Percentiles rank a stretch among this genome's conserved stretches.
Evolutionary conservation across 306 rosid genomes (phyloP).

Genomic region (Corylus americana): DNA sequence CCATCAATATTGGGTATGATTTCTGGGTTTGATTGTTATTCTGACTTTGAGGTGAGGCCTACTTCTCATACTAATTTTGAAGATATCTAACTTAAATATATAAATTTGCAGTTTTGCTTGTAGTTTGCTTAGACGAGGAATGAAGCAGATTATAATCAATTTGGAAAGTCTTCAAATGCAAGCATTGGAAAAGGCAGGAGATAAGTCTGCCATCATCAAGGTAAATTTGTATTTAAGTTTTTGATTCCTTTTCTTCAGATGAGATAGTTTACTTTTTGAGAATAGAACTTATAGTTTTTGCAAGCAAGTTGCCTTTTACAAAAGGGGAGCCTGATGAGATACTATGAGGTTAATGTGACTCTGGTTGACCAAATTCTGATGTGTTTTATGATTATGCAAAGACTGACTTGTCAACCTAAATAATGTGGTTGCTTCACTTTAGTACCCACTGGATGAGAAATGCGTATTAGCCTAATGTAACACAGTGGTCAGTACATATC

Average conservation of each 20-base stretch:
- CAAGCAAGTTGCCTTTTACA: conserved; percentile 10
- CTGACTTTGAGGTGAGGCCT: conserved; percentile 17
- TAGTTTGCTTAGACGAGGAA: conserved; percentile 97
- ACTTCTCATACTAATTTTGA: conserved; percentile 10
- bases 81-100: conserved; percentile 39
- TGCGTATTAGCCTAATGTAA: neutral
- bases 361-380: neutral
- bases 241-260: neutral
- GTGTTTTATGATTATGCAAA: neutral
- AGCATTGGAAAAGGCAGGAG: conserved; percentile 76
- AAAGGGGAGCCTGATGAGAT: conserved; percentile 3
- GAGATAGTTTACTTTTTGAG: conserved; percentile 18
- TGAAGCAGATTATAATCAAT: conserved; percentile 81
- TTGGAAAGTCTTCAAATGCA: conserved; percentile 71
- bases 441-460: neutral
- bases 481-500: neutral
- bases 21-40: conserved; percentile 8
- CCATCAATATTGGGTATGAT: conserved; percentile 90
- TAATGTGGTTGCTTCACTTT: neutral
- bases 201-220: conserved; percentile 55
- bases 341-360: conserved; percentile 4
- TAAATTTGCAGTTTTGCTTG: conserved; percentile 73
- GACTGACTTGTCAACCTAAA: neutral
- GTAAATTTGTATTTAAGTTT: conserved; percentile 40
- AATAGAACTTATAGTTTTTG: conserved; percentile 5